These are phyloP conservation scores for Mycena crocata DNA, from an alignment of 768 basidiomycete species.

Conservation along the genomic window DNA sequence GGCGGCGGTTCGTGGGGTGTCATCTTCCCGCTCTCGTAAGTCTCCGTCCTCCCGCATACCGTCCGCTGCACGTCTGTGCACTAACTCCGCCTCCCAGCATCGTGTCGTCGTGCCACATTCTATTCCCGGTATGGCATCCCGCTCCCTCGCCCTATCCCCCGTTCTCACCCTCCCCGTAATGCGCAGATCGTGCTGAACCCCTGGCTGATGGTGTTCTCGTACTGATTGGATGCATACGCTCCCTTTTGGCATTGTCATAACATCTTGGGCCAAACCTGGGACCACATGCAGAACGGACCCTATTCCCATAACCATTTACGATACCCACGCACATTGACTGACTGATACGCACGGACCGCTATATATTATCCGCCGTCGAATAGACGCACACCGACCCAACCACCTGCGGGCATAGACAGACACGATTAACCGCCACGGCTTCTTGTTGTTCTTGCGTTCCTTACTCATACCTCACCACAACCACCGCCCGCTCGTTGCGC, in stretches of 20 bases:
- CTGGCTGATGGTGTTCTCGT: slow-evolving; percentile 78
- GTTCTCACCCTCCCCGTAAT: slow-evolving; percentile 11
- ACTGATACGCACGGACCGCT: neutral
- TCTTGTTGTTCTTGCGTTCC: slow-evolving; percentile 1
- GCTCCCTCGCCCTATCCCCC: neutral
- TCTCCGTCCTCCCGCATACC: slow-evolving; percentile 38
- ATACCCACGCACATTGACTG: slow-evolving; percentile 7
- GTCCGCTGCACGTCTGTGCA: slow-evolving; percentile 51
- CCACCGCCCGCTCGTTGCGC: too few species aligned
- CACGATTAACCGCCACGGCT: neutral
- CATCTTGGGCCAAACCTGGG: neutral
- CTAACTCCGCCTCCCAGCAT: slow-evolving; percentile 62
- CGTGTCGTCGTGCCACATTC: slow-evolving; percentile 70
- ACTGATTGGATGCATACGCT: slow-evolving; percentile 47
- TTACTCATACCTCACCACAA: neutral
- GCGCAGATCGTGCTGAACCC: slow-evolving; percentile 59
- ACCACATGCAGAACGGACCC: too few species aligned
- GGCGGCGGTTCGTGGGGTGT: slow-evolving; percentile 75
- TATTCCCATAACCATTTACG: too few species aligned
- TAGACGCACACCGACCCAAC: too few species aligned
- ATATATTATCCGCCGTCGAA: slow-evolving; percentile 9
- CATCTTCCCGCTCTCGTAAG: slow-evolving; percentile 75
- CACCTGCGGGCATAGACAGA: slow-evolving; percentile 9
- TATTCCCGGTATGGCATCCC: slow-evolving; percentile 70
- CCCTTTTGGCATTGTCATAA: too few species aligned